These are phyloP conservation scores for Tanacetum coccineum DNA, from an alignment of 129 eudicot species.

Conservation along the genomic window DNA sequence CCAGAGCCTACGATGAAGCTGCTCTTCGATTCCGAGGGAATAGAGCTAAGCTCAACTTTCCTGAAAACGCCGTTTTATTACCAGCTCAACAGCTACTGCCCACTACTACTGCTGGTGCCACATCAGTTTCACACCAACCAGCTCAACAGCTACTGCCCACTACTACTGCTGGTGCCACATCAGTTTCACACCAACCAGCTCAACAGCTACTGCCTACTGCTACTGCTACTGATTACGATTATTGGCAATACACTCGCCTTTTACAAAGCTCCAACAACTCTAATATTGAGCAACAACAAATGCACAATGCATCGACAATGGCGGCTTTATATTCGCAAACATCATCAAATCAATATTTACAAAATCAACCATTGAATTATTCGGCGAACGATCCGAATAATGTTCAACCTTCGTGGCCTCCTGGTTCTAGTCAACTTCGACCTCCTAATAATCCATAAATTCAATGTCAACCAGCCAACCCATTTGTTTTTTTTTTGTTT, in stretches of 20 bases:
- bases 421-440: too few relatives aligned
- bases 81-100: constrained; percentile 25
- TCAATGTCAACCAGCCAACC: too few relatives aligned
- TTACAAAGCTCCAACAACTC: constrained; percentile 29
- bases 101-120: not conserved
- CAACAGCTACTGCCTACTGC: constrained; percentile 16
- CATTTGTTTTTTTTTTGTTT: too few relatives aligned
- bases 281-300: constrained; percentile 35
- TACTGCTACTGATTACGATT: constrained; percentile 15
- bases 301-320: constrained; percentile 36
- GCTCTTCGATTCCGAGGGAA: constrained; percentile 76
- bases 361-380: too few relatives aligned
- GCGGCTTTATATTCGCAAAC: too few relatives aligned
- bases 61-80: constrained; percentile 57
- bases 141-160: too few relatives aligned
- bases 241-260: constrained; percentile 72
- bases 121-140: too few relatives aligned
- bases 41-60: constrained; percentile 88
- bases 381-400: too few relatives aligned
- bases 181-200: constrained; percentile 25
- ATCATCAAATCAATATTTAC: too few relatives aligned
- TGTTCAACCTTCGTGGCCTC: too few relatives aligned
- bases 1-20: constrained; percentile 87
- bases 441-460: too few relatives aligned
- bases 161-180: constrained; percentile 9